Conservation (phyloP, 345 rosid genomes). For the Citrus hindsii region DNA sequence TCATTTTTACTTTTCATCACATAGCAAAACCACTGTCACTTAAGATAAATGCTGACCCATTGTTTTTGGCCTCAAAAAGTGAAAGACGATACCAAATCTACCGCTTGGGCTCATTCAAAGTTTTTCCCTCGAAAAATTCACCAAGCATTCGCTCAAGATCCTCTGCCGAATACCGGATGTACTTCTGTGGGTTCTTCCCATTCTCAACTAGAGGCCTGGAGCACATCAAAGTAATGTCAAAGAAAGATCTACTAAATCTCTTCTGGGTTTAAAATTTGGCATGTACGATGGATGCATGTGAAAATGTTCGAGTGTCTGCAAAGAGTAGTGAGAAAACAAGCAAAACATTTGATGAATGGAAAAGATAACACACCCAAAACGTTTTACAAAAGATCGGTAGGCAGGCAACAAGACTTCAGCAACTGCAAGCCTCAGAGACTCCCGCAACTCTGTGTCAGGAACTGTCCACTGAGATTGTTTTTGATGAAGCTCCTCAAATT, state of each 20-base stretch:
- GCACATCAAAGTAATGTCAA: neutral
- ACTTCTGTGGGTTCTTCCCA: slow-evolving; percentile 82
- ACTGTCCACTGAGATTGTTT: slow-evolving; percentile 98
- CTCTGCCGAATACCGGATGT: slow-evolving; percentile 75
- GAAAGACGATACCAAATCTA: slow-evolving; percentile 19
- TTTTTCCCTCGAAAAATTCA: slow-evolving; percentile 92
- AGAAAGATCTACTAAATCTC: neutral
- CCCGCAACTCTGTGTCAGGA: slow-evolving; percentile 93
- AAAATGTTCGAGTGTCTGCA: no score
- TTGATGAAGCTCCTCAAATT: slow-evolving; percentile 97
- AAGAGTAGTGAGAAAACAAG: slow-evolving; percentile 34
- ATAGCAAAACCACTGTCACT: neutral
- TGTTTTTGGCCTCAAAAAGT: neutral
- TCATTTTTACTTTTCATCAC: neutral
- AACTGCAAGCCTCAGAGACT: slow-evolving; percentile 94
- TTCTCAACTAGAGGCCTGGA: slow-evolving; percentile 84
- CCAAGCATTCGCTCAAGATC: slow-evolving; percentile 92
- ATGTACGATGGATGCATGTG: neutral
- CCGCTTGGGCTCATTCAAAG: slow-evolving; percentile 62
- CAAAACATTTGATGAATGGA: slow-evolving; percentile 53
- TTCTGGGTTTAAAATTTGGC: neutral
- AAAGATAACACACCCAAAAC: slow-evolving; percentile 60
- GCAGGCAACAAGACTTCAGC: slow-evolving; percentile 98
- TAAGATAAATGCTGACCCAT: neutral
- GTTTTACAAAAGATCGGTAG: slow-evolving; percentile 84